Evolutionary conservation across 2,329 filamentous ascomycete genomes (phyloP).

Genomic region (Xylariaceae sp.): DNA sequence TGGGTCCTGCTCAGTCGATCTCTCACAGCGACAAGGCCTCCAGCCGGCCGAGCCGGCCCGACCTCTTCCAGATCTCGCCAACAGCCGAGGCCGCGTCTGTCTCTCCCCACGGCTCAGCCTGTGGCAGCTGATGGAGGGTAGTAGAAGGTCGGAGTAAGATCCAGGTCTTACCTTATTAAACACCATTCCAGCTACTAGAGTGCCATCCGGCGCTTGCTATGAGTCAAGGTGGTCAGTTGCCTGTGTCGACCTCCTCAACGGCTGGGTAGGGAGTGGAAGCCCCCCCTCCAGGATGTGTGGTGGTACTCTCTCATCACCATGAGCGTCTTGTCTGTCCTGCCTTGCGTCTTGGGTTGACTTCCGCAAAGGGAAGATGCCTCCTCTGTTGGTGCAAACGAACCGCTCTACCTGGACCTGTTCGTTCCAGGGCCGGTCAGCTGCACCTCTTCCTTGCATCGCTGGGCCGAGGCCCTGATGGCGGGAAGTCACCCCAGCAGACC

Average conservation of each 20-base stretch:
- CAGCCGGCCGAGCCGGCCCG: too few relatives aligned
- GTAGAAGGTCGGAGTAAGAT: slow-evolving; percentile 3
- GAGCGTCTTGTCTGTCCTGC: not conserved
- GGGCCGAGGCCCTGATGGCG: slow-evolving; percentile 16
- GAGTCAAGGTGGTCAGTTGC: not conserved
- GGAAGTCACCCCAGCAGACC: slow-evolving; percentile 12
- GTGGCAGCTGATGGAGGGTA: slow-evolving; percentile 4
- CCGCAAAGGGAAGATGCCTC: not conserved
- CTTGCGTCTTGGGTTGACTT: not conserved
- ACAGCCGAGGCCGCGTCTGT: too few relatives aligned
- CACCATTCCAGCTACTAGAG: slow-evolving; percentile 6
- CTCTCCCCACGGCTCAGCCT: too few relatives aligned
- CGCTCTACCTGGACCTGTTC: slow-evolving; percentile 18
- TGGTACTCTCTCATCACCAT: too few relatives aligned
- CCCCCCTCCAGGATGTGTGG: too few relatives aligned
- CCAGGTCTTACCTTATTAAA: slow-evolving; percentile 14
- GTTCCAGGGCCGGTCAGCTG: slow-evolving; percentile 21
- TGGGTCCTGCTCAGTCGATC: too few relatives aligned
- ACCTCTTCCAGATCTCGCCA: too few relatives aligned
- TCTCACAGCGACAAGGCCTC: too few relatives aligned
- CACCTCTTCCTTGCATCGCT: slow-evolving; percentile 20
- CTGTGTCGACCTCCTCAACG: not conserved
- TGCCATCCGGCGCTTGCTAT: slow-evolving; percentile 20
- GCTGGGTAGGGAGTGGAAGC: too few relatives aligned
- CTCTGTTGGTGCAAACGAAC: slow-evolving; percentile 8